Evolutionary conservation across 1,139 yeast genomes (phyloP).

Genomic region (Candida neerlandica): DNA sequence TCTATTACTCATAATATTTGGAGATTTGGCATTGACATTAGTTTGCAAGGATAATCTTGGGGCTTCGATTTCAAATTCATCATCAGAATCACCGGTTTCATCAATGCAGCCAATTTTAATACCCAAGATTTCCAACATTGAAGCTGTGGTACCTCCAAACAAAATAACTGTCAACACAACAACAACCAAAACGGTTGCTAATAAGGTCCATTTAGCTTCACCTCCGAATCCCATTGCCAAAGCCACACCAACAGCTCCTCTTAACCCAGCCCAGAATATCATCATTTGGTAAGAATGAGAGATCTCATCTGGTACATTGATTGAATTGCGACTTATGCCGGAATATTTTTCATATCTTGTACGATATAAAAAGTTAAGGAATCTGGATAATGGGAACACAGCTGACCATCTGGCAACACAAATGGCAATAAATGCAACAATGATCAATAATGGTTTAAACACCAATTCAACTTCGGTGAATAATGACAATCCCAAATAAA

Average conservation of each 20-base stretch:
- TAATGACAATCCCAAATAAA: conserved; percentile 88
- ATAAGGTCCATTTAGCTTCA: conserved; percentile 81
- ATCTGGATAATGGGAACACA: conserved; percentile 87
- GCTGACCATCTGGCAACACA: conserved; percentile 98
- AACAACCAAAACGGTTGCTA: conserved; percentile 94
- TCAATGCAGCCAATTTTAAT: conserved; percentile 90
- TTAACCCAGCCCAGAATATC: conserved; percentile 99
- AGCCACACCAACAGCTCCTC: conserved; percentile 99
- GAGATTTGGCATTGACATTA: conserved; percentile 6
- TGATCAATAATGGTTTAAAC: conserved; percentile 89
- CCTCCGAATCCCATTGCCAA: conserved; percentile 97
- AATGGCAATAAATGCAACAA: conserved; percentile 85
- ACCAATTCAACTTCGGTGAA: conserved; percentile 96
- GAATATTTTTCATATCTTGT: conserved; percentile 50
- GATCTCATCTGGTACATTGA: conserved; percentile 74
- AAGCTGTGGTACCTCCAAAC: conserved; percentile 98
- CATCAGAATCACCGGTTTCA: conserved; percentile 76
- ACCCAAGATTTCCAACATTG: conserved; percentile 93
- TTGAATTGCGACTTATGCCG: conserved; percentile 29
- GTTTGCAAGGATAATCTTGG: conserved; percentile 44
- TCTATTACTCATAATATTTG: conserved; percentile 34
- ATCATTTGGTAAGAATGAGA: conserved; percentile 96
- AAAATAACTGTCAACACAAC: conserved; percentile 94
- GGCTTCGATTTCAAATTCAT: conserved; percentile 92
- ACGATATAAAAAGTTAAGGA: conserved; percentile 78